These are phyloP conservation scores for Cystobasidium onofrii DNA, from an alignment of 768 basidiomycete species.

Conservation along the genomic window DNA sequence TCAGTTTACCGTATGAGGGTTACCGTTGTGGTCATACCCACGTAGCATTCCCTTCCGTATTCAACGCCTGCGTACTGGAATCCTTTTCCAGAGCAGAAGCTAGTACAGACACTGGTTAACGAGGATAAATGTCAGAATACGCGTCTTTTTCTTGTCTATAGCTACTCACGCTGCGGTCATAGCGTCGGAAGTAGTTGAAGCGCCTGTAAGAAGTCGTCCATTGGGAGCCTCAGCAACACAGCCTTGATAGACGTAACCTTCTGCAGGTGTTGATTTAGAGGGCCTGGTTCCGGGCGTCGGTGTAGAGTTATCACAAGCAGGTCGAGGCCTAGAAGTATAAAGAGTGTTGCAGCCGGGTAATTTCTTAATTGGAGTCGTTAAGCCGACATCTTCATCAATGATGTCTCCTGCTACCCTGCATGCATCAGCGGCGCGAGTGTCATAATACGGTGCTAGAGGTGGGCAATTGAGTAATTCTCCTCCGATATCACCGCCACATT, in stretches of 20 bases:
- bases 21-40: neutral
- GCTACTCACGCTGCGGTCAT: conserved; percentile 20
- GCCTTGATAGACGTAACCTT: conserved; percentile 6
- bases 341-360: conserved; percentile 28
- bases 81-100: neutral
- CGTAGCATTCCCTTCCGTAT: conserved; percentile 19
- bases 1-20: no score
- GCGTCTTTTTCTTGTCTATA: no score
- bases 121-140: no score
- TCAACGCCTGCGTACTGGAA: conserved; percentile 10
- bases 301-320: neutral
- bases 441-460: conserved; percentile 14
- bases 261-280: neutral
- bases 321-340: conserved; percentile 7
- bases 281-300: neutral
- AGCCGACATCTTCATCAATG: conserved; percentile 28
- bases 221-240: conserved; percentile 18
- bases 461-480: conserved; percentile 9
- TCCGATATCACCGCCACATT: conserved; percentile 19
- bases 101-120: neutral
- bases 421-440: neutral
- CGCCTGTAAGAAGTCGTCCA: conserved; percentile 15
- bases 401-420: conserved; percentile 11
- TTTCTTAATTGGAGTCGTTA: neutral
- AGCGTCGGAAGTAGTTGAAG: neutral